Conservation (phyloP, 2,329 filamentous ascomycete species). For the Ceratocystis diversiconidia region DNA sequence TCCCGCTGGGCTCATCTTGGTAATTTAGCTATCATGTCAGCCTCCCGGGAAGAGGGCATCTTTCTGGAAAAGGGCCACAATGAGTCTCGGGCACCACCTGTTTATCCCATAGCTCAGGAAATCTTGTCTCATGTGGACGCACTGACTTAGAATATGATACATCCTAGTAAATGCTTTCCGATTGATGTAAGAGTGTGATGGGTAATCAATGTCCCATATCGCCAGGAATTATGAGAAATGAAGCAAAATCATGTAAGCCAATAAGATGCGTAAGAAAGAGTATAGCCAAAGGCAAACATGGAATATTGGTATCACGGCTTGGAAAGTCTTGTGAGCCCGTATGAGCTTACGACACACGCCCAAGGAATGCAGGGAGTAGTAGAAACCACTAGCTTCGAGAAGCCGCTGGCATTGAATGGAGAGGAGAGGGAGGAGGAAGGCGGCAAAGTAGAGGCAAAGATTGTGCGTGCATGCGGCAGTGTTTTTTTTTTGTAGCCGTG, state of each 20-base stretch:
- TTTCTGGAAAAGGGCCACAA: no score
- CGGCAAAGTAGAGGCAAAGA: conserved; percentile 1
- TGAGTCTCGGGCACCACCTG: no score
- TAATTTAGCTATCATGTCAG: no score
- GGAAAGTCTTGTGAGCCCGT: neutral
- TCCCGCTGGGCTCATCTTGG: no score
- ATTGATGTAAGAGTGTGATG: neutral
- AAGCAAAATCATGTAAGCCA: neutral
- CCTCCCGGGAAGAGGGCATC: no score
- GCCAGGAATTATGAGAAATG: neutral
- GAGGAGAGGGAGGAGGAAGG: neutral
- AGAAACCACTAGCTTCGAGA: conserved; percentile 7
- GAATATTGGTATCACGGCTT: neutral
- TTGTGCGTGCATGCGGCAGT: neutral
- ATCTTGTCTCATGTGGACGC: neutral
- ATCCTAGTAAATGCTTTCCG: no score
- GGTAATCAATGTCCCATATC: neutral
- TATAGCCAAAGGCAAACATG: neutral
- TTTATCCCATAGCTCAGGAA: neutral
- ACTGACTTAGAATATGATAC: no score
- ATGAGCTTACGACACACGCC: neutral
- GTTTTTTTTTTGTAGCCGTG: neutral
- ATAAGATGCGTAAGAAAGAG: neutral
- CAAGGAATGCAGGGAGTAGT: neutral
- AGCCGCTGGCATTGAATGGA: neutral